Evolutionary conservation across 805 yeast species (phyloP), one percentile per base, ranked within the genome.

Genomic region (Geotrichum ghanense): DNA sequence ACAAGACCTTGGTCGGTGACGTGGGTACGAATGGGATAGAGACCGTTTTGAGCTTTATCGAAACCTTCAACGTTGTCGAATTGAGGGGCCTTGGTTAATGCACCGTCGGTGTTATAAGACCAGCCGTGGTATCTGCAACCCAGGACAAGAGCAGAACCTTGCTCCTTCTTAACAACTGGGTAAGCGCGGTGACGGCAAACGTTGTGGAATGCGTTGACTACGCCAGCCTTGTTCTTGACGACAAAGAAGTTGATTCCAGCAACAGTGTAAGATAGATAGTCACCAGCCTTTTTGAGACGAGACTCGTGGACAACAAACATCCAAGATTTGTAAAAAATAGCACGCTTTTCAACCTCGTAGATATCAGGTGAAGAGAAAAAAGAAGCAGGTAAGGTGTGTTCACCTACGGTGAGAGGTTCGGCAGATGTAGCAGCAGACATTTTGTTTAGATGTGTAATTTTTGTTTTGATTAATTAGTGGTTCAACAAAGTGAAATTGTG

Each of bases 81-180:
- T 51, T 75, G 79, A 20, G 83, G 83, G 6, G 81, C 81, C 55
- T 77, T 77, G 45, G 74, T 75, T 53, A 77, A 65, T 42, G 65
- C 59, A 3, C 83, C 83, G 51, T 76, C 78, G n/a, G 78, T 66
- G 56, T 75, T 75, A 63, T 77, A 77, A 22, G 79, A 71, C 83
- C 82, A 77, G 21, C 82, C 82, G 53, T 77, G 82, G 59, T 77
- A 77, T 53, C 74, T 71, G 61, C 83, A 77, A 39, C 81, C 81
- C 26, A 77, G 62, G 37, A 77, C 69, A 16, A 67, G 68, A 2
- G 81, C 70, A n/a, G 79, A 74, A 22, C 83, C 83, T 52, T 72
- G 64, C 27, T 75, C 75, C 56, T 77, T 77, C 59, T 74, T 69
- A 22, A 77, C 73, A 39, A 77, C 78, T 1, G 83, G 83, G 53